Evolutionary conservation across 164 flowering plant genomes (phyloP), one percentile per base, ranked within the genome.

Genomic region (Kingdonia uniflora): DNA sequence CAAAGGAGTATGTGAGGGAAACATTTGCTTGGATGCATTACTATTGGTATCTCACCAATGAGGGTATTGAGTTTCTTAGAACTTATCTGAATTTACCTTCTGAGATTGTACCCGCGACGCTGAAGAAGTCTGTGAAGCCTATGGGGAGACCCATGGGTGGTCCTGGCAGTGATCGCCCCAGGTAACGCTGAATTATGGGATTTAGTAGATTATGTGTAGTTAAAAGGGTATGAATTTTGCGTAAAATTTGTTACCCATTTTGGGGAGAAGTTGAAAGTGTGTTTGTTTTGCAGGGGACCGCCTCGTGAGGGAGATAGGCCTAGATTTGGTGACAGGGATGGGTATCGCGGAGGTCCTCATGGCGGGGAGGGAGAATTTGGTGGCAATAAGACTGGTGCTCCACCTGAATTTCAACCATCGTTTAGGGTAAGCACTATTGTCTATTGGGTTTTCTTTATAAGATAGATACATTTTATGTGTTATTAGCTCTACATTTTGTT

Each of bases 1-100:
- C n/a, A n/a, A n/a, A n/a, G n/a, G n/a, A n/a, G n/a, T n/a, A n/a
- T n/a, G n/a, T n/a, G n/a, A n/a, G n/a, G n/a, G n/a, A n/a, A n/a
- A 77, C 80, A 23, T 79, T 79, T 22, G 76, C 81, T 0, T 79
- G 84, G 84, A 77, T 77, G 81, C 80, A 77, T 52, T 77, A 79
- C 51, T 79, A 77, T 61, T 77, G 84, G 84, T 79, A 62, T 52
- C 70, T 79, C n/a, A 79, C 80, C 14, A 77, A 80, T 33, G 81
- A 76, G 41, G 85, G 85, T 6, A 80, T 75, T 45, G 80, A 77
- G 59, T 73, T 70, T 64, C 67, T 77, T n/a, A 57, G 85, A 17
- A 73, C 72, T 11, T 80, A 77, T 47, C 73, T 80, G 57, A 80
- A 77, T 21, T 71, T 80, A 13, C 85, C 85, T 13, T 80, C 80